Base-by-base conservation (phyloP, 352 stramenopile species). In the Globisporangium echinulatum region DNA sequence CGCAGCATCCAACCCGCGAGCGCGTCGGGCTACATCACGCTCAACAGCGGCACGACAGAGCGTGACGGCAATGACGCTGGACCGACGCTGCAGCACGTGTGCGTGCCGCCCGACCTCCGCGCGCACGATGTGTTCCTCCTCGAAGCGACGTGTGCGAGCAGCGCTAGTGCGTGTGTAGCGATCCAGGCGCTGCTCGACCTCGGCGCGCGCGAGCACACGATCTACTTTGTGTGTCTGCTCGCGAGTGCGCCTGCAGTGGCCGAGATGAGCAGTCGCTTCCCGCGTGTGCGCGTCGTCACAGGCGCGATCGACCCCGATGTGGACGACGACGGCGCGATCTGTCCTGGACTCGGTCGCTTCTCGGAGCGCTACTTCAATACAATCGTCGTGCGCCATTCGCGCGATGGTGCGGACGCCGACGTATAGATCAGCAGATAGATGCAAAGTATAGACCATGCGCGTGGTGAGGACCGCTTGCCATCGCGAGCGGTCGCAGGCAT, bases 101-200 rank as follows among this genome's bases (percentile, higher is more conserved):
- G 62, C 40, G 59, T 53, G 40, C 68, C 65, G 11, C 52, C 55
- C 6, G 62, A 72, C 46, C 56, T 75, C 0, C 59, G 53, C 8
- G 14, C 19, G 25, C 56, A 72, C 65, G 63, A 63, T 19, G 48
- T 80, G 43, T 66, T 80, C 6, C 53, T 80, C 7, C 53, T 77
- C 8, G 58, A 75, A 14, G 59, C 69, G 37, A 74, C 63, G 3
- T 73, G 66, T 44, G 52, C 69, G 1, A 74, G 13, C 2, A 55
- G 58, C 2, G 15, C 19, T 7, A 54, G 64, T 8, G 64, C 56
- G 13, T 37, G 47, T 13, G 62, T 66, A 7, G 66, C 68, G 15
- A 79, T 79, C 61, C 67, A 76, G 55, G 52, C 67, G 52, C 58
- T 76, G 19, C 25, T 79, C 19, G 17, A 80, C 39, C 57, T 70